Evolutionary conservation across 345 rosid genomes (phyloP).

Genomic region (Gossypium thurberi): DNA sequence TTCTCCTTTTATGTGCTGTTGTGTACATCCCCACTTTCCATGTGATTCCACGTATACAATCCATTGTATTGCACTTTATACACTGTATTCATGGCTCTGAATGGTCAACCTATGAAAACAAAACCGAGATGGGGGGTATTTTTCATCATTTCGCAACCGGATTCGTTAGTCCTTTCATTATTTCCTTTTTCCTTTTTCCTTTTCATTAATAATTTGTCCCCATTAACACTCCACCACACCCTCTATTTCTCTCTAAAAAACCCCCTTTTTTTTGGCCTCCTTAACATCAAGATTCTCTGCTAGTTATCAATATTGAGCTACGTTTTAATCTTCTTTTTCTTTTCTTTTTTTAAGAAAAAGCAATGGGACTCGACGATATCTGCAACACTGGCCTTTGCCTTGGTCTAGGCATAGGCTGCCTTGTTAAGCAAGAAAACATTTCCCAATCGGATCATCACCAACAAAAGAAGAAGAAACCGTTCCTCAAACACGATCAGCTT

Average conservation of each 20-base stretch:
- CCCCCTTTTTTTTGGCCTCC: neutral
- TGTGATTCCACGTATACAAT: constrained; percentile 31
- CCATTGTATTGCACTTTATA: constrained; percentile 11
- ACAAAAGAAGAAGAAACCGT: constrained; percentile 17
- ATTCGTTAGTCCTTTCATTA: constrained; percentile 15
- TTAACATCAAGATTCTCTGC: neutral
- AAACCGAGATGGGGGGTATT: constrained; percentile 7
- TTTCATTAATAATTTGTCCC: constrained; percentile 16
- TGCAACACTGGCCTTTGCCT: constrained; percentile 31
- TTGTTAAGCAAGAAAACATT: constrained; percentile 3
- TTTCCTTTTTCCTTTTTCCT: constrained; percentile 10
- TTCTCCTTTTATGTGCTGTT: constrained; percentile 14
- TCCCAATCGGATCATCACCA: constrained; percentile 11
- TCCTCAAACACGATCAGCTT: constrained; percentile 25
- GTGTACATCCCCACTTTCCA: constrained; percentile 24
- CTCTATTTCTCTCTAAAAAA: neutral
- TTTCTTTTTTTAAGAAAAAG: too few relatives aligned
- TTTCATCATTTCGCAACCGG: constrained; percentile 4
- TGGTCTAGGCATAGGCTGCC: constrained; percentile 28
- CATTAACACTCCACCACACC: neutral
- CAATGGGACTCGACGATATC: constrained; percentile 27
- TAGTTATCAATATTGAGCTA: neutral
- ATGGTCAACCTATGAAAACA: constrained; percentile 24
- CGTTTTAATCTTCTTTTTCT: neutral
- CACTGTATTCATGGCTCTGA: constrained; percentile 14